phyloP scores from a whole-genome alignment of 2,329 filamentous ascomycete genomes.

The Fusarium mangiferae region DNA sequence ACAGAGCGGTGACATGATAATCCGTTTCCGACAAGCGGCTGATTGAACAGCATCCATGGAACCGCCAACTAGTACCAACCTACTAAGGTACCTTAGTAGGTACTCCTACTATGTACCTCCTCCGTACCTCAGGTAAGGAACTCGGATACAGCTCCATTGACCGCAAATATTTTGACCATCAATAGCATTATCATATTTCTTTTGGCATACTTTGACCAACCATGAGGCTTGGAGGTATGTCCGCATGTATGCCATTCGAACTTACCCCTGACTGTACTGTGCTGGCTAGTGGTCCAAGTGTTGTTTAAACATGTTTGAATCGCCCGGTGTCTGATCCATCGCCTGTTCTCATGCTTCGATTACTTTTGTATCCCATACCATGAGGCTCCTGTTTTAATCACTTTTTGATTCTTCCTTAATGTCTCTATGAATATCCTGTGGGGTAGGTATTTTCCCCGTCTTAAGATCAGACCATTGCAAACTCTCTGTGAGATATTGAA shows the following conservation, averaged over 20 bases:
- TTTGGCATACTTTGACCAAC: not conserved
- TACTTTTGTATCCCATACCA: not conserved
- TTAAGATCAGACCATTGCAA: not conserved
- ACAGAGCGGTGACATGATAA: conserved; percentile 24
- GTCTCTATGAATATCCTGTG: not conserved
- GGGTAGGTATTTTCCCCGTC: too few species aligned
- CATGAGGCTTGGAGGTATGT: not conserved
- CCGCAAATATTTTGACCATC: not conserved
- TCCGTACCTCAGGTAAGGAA: not conserved
- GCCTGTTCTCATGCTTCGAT: conserved; percentile 26
- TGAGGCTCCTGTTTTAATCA: not conserved
- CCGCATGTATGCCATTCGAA: not conserved
- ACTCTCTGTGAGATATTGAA: not conserved
- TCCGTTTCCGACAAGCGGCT: conserved; percentile 16
- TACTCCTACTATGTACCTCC: not conserved
- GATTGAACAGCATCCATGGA: conserved; percentile 1
- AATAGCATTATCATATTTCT: not conserved
- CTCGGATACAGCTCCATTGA: not conserved
- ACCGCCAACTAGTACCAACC: too few species aligned
- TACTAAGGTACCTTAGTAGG: too few species aligned
- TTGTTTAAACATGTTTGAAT: conserved; percentile 22
- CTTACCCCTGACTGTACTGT: not conserved
- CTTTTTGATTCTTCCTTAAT: not conserved
- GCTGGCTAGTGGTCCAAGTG: conserved; percentile 25
- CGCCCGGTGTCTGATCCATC: conserved; percentile 29